Evolutionary conservation across 176 grass and related monocot species (phyloP).

Genomic region (Bothriochloa decipiens): DNA sequence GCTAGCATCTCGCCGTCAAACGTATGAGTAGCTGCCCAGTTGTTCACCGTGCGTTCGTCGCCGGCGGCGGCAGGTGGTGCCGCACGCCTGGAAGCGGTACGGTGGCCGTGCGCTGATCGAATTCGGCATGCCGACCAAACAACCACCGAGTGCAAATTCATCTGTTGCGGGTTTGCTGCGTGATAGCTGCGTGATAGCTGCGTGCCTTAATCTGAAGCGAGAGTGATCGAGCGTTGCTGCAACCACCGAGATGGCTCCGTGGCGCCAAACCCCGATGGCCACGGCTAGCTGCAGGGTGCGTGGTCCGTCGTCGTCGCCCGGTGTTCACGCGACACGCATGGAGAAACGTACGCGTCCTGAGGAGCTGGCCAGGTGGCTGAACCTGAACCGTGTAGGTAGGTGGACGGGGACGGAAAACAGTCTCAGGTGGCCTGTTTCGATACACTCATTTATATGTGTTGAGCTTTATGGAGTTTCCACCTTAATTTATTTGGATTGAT

Average conservation of each 20-base stretch:
- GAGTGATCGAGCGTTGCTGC: constrained; percentile 24
- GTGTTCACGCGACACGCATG: not conserved
- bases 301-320: constrained; percentile 24
- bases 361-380: not conserved
- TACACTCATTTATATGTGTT: not conserved
- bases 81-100: not conserved
- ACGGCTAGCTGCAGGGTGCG: constrained; percentile 27
- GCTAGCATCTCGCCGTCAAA: not conserved
- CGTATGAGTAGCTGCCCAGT: not conserved
- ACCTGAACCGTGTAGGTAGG: not conserved
- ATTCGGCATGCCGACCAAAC: not conserved
- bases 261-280: constrained; percentile 36
- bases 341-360: not conserved
- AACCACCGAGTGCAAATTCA: not conserved
- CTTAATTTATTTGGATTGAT: too few relatives aligned
- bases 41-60: not conserved
- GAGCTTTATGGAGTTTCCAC: too few relatives aligned
- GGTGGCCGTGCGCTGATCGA: not conserved
- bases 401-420: not conserved
- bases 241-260: constrained; percentile 38
- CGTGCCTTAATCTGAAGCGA: constrained; percentile 41
- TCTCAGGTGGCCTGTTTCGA: not conserved
- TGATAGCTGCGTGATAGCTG: not conserved
- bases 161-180: not conserved
- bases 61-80: not conserved